Evolutionary conservation across 208 protist species (phyloP).

Genomic region (Acanthamoeba triangularis): DNA sequence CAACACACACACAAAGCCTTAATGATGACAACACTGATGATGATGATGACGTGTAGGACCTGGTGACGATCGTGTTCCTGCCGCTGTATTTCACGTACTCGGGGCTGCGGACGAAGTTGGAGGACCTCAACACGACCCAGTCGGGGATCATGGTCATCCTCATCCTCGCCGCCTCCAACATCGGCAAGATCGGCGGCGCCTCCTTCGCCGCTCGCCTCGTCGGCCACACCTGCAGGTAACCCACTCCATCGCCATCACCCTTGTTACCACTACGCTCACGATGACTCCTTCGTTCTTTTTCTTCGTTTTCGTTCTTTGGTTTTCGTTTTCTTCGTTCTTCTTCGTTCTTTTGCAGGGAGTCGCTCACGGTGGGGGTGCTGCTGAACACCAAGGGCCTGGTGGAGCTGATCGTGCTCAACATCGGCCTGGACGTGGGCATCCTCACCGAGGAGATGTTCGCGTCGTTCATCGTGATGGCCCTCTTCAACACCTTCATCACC

Average conservation of each 20-base stretch:
- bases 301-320: too few relatives aligned
- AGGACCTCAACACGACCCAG: conserved; percentile 27
- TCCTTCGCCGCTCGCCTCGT: conserved; percentile 59
- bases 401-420: conserved; percentile 87
- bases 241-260: background rate
- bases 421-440: conserved; percentile 85
- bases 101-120: conserved; percentile 81
- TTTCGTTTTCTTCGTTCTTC: background rate
- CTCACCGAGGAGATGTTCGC: conserved; percentile 82
- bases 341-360: conserved; percentile 81
- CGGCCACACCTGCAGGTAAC: conserved; percentile 74
- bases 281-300: too few relatives aligned
- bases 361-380: conserved; percentile 84
- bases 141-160: conserved; percentile 77
- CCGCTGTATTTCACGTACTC: conserved; percentile 88
- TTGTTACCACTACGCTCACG: background rate
- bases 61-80: conserved; percentile 84
- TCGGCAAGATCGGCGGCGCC: conserved; percentile 85
- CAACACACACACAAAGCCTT: too few relatives aligned
- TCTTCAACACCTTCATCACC: conserved; percentile 89
- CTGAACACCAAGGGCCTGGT: conserved; percentile 87
- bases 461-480: conserved; percentile 88
- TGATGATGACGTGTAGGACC: conserved; percentile 10
- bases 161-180: conserved; percentile 79
- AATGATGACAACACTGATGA: too few relatives aligned